Conservation (phyloP, 495 filamentous ascomycete species). For the Talaromyces ruber region DNA sequence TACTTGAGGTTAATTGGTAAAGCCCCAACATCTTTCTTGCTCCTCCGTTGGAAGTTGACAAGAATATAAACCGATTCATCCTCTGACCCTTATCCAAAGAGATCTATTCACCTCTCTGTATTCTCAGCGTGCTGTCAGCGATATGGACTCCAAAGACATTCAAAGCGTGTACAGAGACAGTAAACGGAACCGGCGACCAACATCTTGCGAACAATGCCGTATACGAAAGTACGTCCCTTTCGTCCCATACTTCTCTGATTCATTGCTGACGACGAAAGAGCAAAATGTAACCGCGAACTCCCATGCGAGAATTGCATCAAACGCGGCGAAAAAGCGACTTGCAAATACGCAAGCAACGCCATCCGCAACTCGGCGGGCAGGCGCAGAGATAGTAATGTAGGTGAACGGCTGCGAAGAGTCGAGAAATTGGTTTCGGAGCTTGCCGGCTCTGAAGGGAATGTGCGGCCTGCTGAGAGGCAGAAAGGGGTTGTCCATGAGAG, state of each 20-base stretch:
- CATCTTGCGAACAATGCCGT: slow-evolving; percentile 32
- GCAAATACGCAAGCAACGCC: slow-evolving; percentile 35
- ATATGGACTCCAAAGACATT: neutral
- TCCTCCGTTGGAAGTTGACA: too few relatives aligned
- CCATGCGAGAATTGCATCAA: slow-evolving; percentile 38
- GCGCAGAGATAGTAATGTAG: slow-evolving; percentile 30
- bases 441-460: neutral
- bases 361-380: slow-evolving; percentile 24
- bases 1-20: neutral
- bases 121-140: neutral
- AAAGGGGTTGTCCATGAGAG: slow-evolving; percentile 12
- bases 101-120: neutral
- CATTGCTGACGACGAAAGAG: slow-evolving; percentile 13
- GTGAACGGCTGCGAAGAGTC: slow-evolving; percentile 41
- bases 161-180: slow-evolving; percentile 5
- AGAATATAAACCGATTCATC: neutral
- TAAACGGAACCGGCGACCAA: slow-evolving; percentile 31
- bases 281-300: slow-evolving; percentile 36
- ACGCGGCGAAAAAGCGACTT: slow-evolving; percentile 28
- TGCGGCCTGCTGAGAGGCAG: slow-evolving; percentile 22
- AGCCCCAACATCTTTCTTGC: neutral
- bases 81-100: neutral
- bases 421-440: slow-evolving; percentile 39
- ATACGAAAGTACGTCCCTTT: slow-evolving; percentile 21
- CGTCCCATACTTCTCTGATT: neutral